Evolutionary conservation across 2,329 filamentous ascomycete genomes (phyloP).

Genomic region (Dactylonectria estremocensis): DNA sequence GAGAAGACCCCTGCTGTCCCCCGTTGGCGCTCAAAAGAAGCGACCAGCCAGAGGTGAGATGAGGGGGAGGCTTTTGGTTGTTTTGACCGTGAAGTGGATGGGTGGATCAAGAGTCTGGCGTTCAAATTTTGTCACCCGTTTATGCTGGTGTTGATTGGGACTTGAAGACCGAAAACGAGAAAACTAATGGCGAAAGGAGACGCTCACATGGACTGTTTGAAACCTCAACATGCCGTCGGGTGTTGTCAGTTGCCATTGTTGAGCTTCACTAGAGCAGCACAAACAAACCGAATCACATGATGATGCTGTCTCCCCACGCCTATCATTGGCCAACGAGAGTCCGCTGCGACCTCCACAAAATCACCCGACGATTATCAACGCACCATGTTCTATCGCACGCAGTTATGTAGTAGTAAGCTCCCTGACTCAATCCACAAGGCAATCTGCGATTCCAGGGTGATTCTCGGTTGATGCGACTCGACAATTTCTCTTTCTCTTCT

Average conservation of each 20-base stretch:
- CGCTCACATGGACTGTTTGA: neutral
- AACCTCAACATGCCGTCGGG: neutral
- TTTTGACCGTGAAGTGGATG: constrained; percentile 3
- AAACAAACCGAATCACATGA: constrained; percentile 42
- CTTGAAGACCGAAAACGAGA: no score
- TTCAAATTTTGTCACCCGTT: neutral
- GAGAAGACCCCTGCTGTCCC: neutral
- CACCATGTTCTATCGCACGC: constrained; percentile 24
- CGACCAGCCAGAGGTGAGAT: neutral
- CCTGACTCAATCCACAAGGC: constrained; percentile 25
- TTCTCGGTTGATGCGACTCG: constrained; percentile 18
- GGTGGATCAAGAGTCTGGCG: neutral
- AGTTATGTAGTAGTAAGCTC: constrained; percentile 25
- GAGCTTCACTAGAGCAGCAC: constrained; percentile 7
- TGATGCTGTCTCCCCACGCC: constrained; percentile 8
- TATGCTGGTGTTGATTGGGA: neutral
- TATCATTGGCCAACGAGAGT: constrained; percentile 23
- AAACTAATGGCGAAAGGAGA: neutral
- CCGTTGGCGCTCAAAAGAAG: neutral
- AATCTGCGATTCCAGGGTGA: neutral
- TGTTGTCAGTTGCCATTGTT: constrained; percentile 5
- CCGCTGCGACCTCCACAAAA: constrained; percentile 29
- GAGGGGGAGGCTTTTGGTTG: constrained; percentile 16
- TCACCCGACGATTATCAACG: constrained; percentile 30
- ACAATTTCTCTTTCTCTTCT: neutral